phyloP scores from a whole-genome alignment of 305 asterid genomes.

The Solanum chacoense region DNA sequence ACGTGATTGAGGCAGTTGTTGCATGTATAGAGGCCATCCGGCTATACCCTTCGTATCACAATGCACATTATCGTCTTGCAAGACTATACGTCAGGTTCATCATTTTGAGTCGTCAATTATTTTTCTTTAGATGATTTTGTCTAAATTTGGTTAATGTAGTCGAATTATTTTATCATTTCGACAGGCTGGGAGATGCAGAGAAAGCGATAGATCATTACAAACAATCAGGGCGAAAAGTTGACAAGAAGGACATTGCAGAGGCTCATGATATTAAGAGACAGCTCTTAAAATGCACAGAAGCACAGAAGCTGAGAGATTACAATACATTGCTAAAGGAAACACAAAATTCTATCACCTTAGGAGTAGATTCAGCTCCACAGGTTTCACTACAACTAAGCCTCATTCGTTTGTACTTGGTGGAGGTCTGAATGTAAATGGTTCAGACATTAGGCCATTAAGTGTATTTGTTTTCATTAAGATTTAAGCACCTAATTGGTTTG shows the following conservation, averaged over 20 bases:
- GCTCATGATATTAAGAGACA: conserved; percentile 29
- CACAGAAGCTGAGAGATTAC: conserved; percentile 32
- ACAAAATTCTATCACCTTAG: conserved; percentile 21
- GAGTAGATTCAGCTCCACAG: conserved; percentile 54
- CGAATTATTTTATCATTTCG: background rate
- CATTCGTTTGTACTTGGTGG: background rate
- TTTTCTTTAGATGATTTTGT: background rate
- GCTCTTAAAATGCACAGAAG: conserved; percentile 21
- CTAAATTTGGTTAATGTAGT: background rate
- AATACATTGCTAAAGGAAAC: conserved; percentile 20
- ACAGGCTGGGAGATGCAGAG: conserved; percentile 48
- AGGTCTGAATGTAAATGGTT: background rate
- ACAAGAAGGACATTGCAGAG: conserved; percentile 21
- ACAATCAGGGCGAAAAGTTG: conserved; percentile 32
- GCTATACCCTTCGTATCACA: conserved; percentile 32
- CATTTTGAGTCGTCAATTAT: background rate
- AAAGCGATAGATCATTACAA: conserved; percentile 37
- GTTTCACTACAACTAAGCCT: conserved; percentile 11
- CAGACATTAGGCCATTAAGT: background rate
- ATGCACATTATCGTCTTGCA: conserved; percentile 50
- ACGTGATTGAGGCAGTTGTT: conserved; percentile 37
- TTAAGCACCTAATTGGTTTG: background rate
- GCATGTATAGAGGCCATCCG: conserved; percentile 43
- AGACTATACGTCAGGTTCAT: conserved; percentile 37
- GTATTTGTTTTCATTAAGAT: background rate